Percentiles rank a stretch among this genome's conserved stretches.
These are phyloP conservation scores for Pythium folliculosum DNA, from an alignment of 352 stramenopile genomes.

Conservation along the genomic window DNA sequence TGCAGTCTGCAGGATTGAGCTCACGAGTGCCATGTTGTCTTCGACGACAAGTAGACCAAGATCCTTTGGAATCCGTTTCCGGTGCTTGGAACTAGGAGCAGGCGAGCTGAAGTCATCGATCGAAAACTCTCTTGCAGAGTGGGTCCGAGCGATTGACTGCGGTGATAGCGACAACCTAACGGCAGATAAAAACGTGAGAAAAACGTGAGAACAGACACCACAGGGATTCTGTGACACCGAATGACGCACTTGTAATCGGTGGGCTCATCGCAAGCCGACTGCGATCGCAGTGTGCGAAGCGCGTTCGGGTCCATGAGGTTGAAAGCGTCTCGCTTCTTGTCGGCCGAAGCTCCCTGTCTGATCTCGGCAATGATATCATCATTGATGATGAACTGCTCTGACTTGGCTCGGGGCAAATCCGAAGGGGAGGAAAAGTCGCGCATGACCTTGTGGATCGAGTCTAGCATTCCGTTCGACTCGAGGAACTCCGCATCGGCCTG, in stretches of 20 bases:
- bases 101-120: slow-evolving; percentile 27
- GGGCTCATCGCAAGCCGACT: slow-evolving; percentile 25
- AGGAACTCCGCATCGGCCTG: slow-evolving; percentile 75
- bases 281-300: slow-evolving; percentile 26
- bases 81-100: slow-evolving; percentile 5
- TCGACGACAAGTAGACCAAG: slow-evolving; percentile 59
- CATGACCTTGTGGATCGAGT: slow-evolving; percentile 85
- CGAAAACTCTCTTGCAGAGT: slow-evolving; percentile 22
- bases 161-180: slow-evolving; percentile 22
- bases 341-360: slow-evolving; percentile 30
- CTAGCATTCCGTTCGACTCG: slow-evolving; percentile 73
- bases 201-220: too few relatives aligned
- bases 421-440: slow-evolving; percentile 48
- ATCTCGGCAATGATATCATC: slow-evolving; percentile 75
- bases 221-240: too few relatives aligned
- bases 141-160: slow-evolving; percentile 20
- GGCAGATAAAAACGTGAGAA: not conserved
- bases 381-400: slow-evolving; percentile 65
- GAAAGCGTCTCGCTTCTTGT: slow-evolving; percentile 26
- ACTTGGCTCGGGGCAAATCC: slow-evolving; percentile 27
- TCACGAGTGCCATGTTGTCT: slow-evolving; percentile 72
- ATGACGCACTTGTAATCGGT: slow-evolving; percentile 33
- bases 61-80: slow-evolving; percentile 36
- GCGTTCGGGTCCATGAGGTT: slow-evolving; percentile 27
- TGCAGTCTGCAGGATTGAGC: slow-evolving; percentile 75